Conservation (phyloP, 2,329 filamentous ascomycete genomes). For the Nemania diffusa region DNA sequence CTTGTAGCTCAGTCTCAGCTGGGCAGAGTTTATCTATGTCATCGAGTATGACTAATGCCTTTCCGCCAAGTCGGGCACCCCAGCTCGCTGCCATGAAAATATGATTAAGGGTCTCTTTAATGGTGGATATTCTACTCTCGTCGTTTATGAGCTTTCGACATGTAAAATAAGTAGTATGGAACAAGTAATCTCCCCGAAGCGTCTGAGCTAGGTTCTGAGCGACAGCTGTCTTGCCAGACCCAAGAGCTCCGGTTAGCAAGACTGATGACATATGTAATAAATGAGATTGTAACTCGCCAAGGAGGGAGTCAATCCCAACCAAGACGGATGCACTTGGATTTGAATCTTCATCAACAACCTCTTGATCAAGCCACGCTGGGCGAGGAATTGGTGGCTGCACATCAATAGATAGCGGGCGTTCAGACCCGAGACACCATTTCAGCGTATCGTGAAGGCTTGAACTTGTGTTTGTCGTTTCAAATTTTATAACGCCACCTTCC, state of each 20-base stretch:
- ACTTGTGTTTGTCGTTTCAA: constrained; percentile 49
- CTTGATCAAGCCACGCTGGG: constrained; percentile 65
- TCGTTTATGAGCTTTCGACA: constrained; percentile 90
- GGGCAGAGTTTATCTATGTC: constrained; percentile 94
- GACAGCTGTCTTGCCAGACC: constrained; percentile 88
- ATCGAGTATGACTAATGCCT: constrained; percentile 86
- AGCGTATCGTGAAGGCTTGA: constrained; percentile 70
- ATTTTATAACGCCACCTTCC: constrained; percentile 82
- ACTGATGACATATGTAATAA: constrained; percentile 89
- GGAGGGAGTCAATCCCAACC: constrained; percentile 84
- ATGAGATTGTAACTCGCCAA: constrained; percentile 78
- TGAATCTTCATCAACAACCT: constrained; percentile 64
- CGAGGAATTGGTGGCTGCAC: constrained; percentile 78
- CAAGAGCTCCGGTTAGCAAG: constrained; percentile 86
- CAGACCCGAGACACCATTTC: constrained; percentile 81
- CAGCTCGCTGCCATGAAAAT: constrained; percentile 91
- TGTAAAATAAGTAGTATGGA: constrained; percentile 85
- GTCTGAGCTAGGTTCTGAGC: constrained; percentile 79
- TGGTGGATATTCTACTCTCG: constrained; percentile 86
- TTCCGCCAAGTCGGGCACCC: constrained; percentile 87
- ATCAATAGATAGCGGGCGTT: constrained; percentile 77
- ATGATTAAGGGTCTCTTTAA: constrained; percentile 87
- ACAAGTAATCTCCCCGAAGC: constrained; percentile 77
- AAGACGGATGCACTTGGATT: constrained; percentile 66
- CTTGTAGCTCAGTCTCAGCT: constrained; percentile 91